Evolutionary conservation across 2,329 filamentous ascomycete genomes (phyloP).

Genomic region (Diaporthe citriasiana): DNA sequence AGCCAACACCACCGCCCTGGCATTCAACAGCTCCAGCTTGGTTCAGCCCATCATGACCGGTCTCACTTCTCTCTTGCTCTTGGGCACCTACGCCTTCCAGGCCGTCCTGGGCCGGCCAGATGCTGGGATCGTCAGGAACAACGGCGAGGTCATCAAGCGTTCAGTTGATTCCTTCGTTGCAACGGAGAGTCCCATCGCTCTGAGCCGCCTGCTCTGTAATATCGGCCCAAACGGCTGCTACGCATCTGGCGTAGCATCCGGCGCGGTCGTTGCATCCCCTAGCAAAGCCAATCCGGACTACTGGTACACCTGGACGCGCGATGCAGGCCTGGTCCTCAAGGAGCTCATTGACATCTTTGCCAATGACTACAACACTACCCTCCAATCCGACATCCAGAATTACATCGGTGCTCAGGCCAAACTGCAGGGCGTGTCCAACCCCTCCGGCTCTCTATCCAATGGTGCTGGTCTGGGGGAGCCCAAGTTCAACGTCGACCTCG

Average conservation of each 20-base stretch:
- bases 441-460: constrained; percentile 70
- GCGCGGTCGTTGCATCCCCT: constrained; percentile 71
- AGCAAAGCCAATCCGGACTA: constrained; percentile 70
- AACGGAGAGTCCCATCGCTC: constrained; percentile 65
- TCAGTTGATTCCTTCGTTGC: constrained; percentile 67
- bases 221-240: constrained; percentile 69
- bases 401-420: constrained; percentile 77
- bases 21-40: constrained; percentile 35
- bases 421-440: constrained; percentile 77
- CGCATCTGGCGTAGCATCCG: constrained; percentile 61
- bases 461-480: constrained; percentile 76
- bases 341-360: constrained; percentile 75
- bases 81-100: constrained; percentile 67
- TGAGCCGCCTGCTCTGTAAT: constrained; percentile 69
- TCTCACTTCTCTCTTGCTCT: constrained; percentile 63
- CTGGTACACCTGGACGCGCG: constrained; percentile 84
- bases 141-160: constrained; percentile 59
- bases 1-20: constrained; percentile 18
- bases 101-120: constrained; percentile 63
- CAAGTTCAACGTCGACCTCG: constrained; percentile 77
- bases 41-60: constrained; percentile 42
- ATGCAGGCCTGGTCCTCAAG: constrained; percentile 80
- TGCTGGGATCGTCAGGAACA: constrained; percentile 49
- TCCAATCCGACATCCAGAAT: constrained; percentile 74
- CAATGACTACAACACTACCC: constrained; percentile 67